These are phyloP conservation scores for Pycnococcus provasolii DNA, from an alignment of 139 green algal genomes.

Conservation along the genomic window DNA sequence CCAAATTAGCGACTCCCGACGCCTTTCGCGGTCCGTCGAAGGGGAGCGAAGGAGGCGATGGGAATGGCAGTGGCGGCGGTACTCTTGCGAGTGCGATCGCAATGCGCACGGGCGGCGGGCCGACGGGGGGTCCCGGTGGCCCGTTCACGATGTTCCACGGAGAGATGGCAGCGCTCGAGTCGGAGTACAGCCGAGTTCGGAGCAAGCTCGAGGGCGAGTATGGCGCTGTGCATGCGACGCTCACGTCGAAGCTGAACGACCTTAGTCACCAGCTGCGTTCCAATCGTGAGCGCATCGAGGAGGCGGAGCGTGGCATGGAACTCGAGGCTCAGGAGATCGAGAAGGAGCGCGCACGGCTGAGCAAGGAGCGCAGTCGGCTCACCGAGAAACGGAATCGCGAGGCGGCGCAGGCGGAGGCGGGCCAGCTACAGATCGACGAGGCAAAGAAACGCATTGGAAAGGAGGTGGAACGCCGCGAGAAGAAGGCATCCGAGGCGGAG, in stretches of 20 bases:
- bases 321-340: neutral
- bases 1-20: no score
- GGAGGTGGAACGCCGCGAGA: neutral
- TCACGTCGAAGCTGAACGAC: neutral
- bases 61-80: no score
- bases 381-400: neutral
- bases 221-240: neutral
- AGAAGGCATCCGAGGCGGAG: neutral
- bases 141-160: neutral
- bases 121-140: no score
- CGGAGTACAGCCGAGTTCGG: neutral
- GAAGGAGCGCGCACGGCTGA: neutral
- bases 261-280: neutral
- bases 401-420: neutral
- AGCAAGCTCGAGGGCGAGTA: neutral
- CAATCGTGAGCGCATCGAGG: neutral
- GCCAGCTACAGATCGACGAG: neutral
- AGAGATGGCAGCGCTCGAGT: neutral
- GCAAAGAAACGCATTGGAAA: neutral
- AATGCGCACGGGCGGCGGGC: no score
- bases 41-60: no score
- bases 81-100: no score
- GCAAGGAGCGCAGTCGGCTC: neutral
- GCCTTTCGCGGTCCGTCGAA: no score
- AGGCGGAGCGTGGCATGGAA: neutral